phyloP scores from a whole-genome alignment of 805 yeast genomes.

The Candida gorgasii region DNA sequence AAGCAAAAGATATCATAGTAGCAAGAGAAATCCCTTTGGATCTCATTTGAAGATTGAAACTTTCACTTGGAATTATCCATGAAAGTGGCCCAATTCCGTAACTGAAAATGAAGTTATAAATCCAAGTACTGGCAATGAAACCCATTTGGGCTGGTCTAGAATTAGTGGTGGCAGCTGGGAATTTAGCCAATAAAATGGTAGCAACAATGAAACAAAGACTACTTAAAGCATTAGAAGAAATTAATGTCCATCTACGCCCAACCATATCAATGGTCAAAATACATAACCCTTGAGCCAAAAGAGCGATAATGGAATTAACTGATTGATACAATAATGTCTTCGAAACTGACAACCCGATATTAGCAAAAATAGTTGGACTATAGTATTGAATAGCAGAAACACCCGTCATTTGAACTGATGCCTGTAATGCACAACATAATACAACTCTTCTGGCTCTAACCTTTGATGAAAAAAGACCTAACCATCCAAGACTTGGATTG shows the following conservation, averaged over 20 bases:
- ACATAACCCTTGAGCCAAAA: conserved; percentile 34
- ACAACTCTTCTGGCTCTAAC: conserved; percentile 24
- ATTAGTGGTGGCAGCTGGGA: conserved; percentile 19
- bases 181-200: conserved; percentile 20
- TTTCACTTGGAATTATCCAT: conserved; percentile 41
- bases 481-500: conserved; percentile 15
- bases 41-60: conserved; percentile 40
- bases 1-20: conserved; percentile 30
- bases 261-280: conserved; percentile 35
- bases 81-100: conserved; percentile 38
- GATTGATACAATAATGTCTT: conserved; percentile 28
- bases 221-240: conserved; percentile 31
- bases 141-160: conserved; percentile 38
- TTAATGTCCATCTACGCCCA: conserved; percentile 40
- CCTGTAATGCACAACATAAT: conserved; percentile 21
- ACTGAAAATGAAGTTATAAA: conserved; percentile 33
- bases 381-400: conserved; percentile 37
- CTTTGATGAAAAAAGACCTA: conserved; percentile 18
- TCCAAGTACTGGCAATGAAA: conserved; percentile 27
- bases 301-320: conserved; percentile 34
- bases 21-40: conserved; percentile 33
- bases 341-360: conserved; percentile 26
- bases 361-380: conserved; percentile 32
- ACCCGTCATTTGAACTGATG: conserved; percentile 31
- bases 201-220: conserved; percentile 30